Conservation (phyloP, 1,139 yeast species). For the Scheffersomyces quercinus region DNA sequence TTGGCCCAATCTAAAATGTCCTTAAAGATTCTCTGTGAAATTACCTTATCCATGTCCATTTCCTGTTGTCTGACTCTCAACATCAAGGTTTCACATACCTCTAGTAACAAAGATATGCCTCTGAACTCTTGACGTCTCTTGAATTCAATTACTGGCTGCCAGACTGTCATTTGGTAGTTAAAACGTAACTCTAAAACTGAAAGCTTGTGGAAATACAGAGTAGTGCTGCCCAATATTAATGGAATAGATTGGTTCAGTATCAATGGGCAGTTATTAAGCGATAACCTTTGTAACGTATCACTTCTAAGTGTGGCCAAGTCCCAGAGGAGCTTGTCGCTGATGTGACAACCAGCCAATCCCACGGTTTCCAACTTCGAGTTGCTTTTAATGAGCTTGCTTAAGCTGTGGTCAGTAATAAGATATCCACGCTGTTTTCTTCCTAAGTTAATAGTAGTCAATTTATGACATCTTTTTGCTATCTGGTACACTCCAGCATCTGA, state of each 20-base stretch:
- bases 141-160: conserved; percentile 67
- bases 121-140: conserved; percentile 58
- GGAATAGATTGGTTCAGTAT: conserved; percentile 72
- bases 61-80: conserved; percentile 63
- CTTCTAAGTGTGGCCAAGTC: conserved; percentile 69
- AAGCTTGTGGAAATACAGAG: conserved; percentile 53
- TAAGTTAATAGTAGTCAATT: conserved; percentile 61
- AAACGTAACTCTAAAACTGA: conserved; percentile 79
- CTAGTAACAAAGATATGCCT: conserved; percentile 62
- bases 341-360: conserved; percentile 86
- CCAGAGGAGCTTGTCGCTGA: conserved; percentile 79
- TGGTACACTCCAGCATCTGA: conserved; percentile 74
- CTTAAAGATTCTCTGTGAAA: conserved; percentile 50
- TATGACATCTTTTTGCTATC: conserved; percentile 59
- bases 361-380: conserved; percentile 61
- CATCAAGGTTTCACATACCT: conserved; percentile 73
- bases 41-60: conserved; percentile 54
- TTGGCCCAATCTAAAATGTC: conserved; percentile 65
- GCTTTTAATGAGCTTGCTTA: conserved; percentile 57
- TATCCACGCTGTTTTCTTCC: conserved; percentile 78
- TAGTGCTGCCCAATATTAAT: conserved; percentile 39
- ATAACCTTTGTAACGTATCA: conserved; percentile 58
- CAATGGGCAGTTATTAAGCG: conserved; percentile 72
- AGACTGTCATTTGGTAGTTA: conserved; percentile 55
- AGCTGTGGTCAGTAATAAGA: conserved; percentile 68